Evolutionary conservation across 106 monocot species (phyloP).

Genomic region (Dendrobium catenatum): DNA sequence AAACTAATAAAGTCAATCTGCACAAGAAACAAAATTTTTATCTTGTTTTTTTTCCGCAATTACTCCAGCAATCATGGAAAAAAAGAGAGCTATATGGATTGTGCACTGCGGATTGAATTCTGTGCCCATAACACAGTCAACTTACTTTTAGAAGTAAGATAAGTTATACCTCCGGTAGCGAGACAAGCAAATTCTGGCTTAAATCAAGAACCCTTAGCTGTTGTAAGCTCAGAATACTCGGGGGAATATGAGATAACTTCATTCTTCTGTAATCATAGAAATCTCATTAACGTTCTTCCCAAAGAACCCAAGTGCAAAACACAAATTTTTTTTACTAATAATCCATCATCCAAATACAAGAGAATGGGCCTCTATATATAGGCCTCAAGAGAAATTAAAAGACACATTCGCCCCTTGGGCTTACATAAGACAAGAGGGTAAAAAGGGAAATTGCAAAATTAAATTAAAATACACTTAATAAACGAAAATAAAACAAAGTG

Average conservation of each 20-base stretch:
- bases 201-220: conserved; percentile 66
- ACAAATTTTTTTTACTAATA: no score
- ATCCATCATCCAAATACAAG: no score
- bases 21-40: neutral
- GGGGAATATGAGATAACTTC: conserved; percentile 55
- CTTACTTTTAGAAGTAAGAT: neutral
- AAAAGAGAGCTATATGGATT: neutral
- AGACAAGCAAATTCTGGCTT: conserved; percentile 66
- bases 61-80: neutral
- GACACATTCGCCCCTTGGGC: no score
- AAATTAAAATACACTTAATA: no score
- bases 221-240: conserved; percentile 37
- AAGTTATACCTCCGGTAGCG: conserved; percentile 56
- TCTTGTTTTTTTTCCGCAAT: neutral
- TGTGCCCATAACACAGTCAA: neutral
- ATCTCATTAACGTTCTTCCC: no score
- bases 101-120: neutral
- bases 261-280: conserved; percentile 42
- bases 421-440: no score
- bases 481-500: no score
- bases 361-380: no score
- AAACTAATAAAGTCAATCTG: neutral
- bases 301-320: no score
- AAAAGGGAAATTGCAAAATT: no score
- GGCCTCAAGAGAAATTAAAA: no score